A percentile compares a stretch with the other conserved stretches of the same genome.
These are phyloP conservation scores for Crassisporium funariophilum DNA, from an alignment of 768 basidiomycete species.

Conservation along the genomic window DNA sequence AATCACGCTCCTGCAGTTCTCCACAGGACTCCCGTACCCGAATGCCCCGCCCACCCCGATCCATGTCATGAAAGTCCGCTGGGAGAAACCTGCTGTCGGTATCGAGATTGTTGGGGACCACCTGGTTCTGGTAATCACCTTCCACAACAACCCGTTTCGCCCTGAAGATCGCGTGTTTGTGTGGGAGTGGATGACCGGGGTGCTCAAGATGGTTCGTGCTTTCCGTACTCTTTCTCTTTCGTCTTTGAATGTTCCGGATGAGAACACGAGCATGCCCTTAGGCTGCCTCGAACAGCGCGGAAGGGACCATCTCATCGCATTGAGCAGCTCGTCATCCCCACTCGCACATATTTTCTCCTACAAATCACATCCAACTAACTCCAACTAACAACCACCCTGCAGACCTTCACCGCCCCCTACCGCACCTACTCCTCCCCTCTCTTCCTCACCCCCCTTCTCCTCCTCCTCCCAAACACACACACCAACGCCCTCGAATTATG, in stretches of 20 bases:
- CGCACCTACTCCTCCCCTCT: slow-evolving; percentile 32
- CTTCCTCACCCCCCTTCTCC: slow-evolving; percentile 34
- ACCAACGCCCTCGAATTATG: slow-evolving; percentile 36
- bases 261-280: too few relatives aligned
- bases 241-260: too few relatives aligned
- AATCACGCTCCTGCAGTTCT: slow-evolving; percentile 30
- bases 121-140: slow-evolving; percentile 40
- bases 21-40: slow-evolving; percentile 39
- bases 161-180: slow-evolving; percentile 38
- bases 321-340: too few relatives aligned
- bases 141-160: slow-evolving; percentile 13
- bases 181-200: slow-evolving; percentile 46
- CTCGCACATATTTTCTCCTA: background rate
- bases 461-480: slow-evolving; percentile 36
- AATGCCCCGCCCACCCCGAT: slow-evolving; percentile 31
- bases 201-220: slow-evolving; percentile 34
- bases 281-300: too few relatives aligned
- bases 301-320: too few relatives aligned
- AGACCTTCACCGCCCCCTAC: slow-evolving; percentile 22
- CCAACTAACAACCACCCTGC: background rate
- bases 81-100: slow-evolving; percentile 34
- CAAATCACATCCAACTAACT: background rate
- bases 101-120: slow-evolving; percentile 49
- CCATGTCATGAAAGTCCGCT: slow-evolving; percentile 26
- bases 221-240: too few relatives aligned